Base-by-base conservation (phyloP, 2,329 filamentous ascomycete genomes). In the Aspergillus sp. region DNA sequence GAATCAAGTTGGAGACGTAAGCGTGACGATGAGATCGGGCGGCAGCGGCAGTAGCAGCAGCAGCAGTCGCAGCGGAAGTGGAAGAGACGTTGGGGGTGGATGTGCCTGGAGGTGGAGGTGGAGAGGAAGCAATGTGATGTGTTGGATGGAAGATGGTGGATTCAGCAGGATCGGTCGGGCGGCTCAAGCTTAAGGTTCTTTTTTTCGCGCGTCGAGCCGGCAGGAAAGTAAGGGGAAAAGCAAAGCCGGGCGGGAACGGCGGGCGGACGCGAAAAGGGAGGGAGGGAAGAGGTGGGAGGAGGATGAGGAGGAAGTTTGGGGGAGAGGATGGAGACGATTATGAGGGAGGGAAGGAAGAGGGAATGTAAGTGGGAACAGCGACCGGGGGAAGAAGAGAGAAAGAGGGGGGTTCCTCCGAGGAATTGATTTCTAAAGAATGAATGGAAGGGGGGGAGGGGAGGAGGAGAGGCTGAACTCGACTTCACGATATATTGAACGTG, bases 41-140 rank as follows among this genome's bases (percentile, higher is more conserved):
- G 45, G 62, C 56, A 39, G 43, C 79, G 77, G 63, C 45, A 36
- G 79, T 77, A 62, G 36, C 2, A 25, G 23, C 23, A 23, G 23
- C 76, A 86, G 61, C 59, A 59, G 59, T 32, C 7, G 61, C 59
- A 59, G 59, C 32, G 13, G 54, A 51, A 53, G 50, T 48, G 39
- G 23, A 13, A 36, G 43, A 55, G 43, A 52, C 48, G 54, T 54
- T 38, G 55, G 38, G 54, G 23, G 50, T 28, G 49, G 38, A 36
- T 36, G 32, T 13, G 32, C 32, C 12, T 36, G 32, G 32, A 13
- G 32, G 32, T 13, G 32, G 32, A 36, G 32, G 41, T 45, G 41
- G 41, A 45, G 41, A 23, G 19, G 19, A 45, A 21, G 41, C 41
- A 21, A 45, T 45, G 41, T 45, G 41, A 45, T 45, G 41, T 45